phyloP scores from a whole-genome alignment of 2,329 filamentous ascomycete genomes.

The Clonostachys solani region DNA sequence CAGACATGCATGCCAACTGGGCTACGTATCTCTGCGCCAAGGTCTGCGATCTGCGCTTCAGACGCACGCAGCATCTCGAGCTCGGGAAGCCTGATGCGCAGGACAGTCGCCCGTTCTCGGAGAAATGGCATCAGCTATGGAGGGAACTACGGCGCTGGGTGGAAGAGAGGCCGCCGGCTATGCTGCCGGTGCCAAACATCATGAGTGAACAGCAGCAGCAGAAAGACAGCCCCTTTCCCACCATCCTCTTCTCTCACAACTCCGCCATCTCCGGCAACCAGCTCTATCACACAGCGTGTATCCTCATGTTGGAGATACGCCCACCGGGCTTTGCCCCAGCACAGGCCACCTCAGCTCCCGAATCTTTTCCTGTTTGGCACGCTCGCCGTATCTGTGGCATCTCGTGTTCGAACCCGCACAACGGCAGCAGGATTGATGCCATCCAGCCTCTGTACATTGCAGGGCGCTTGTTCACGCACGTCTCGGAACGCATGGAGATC shows the following conservation, averaged over 20 bases:
- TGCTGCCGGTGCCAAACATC: constrained; percentile 45
- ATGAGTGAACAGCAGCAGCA: too few species aligned
- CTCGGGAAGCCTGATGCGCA: constrained; percentile 12
- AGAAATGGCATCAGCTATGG: constrained; percentile 39
- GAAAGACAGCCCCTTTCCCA: too few species aligned
- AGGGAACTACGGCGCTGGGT: constrained; percentile 41
- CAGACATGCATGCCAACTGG: constrained; percentile 50
- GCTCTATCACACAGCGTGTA: too few species aligned
- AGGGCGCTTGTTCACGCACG: constrained; percentile 41
- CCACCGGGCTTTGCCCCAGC: too few species aligned
- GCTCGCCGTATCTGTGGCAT: too few species aligned
- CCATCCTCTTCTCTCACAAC: too few species aligned
- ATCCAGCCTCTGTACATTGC: constrained; percentile 49
- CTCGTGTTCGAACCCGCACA: constrained; percentile 37
- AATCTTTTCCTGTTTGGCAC: too few species aligned
- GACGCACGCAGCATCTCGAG: constrained; percentile 14
- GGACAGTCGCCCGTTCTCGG: constrained; percentile 26
- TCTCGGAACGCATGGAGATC: constrained; percentile 23
- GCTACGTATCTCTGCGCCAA: constrained; percentile 48
- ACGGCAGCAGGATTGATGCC: constrained; percentile 45
- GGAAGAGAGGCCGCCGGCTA: constrained; percentile 29
- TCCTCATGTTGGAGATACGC: too few species aligned
- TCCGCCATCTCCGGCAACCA: too few species aligned
- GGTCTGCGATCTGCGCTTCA: constrained; percentile 22
- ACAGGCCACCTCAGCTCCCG: too few species aligned